A percentile compares a stretch with the other conserved stretches of the same genome.
These are phyloP conservation scores for Lathyrus tuberosus DNA, from an alignment of 306 rosid species.

Conservation along the genomic window DNA sequence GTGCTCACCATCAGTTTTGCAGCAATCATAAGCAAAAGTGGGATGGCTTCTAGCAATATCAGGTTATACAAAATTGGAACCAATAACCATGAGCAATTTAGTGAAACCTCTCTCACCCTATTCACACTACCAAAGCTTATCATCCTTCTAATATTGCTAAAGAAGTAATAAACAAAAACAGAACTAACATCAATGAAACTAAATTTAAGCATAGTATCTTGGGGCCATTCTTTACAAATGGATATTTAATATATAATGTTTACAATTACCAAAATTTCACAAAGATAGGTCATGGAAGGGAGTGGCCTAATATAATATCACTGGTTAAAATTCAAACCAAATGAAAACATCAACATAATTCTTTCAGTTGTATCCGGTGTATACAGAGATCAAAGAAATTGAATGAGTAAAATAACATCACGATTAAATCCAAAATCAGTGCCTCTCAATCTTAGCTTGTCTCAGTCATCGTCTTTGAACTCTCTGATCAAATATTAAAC, in stretches of 20 bases:
- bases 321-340: conserved; percentile 24
- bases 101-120: neutral
- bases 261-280: conserved; percentile 25
- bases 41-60: neutral
- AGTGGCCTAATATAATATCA: conserved; percentile 29
- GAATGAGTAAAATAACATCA: conserved; percentile 43
- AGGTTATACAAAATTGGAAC: conserved; percentile 11
- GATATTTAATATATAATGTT: conserved; percentile 20
- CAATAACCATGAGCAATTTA: neutral
- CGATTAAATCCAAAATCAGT: conserved; percentile 39
- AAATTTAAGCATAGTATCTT: neutral
- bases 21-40: conserved; percentile 6
- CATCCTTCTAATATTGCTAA: no score
- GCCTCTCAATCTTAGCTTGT: conserved; percentile 31
- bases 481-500: conserved; percentile 63
- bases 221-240: neutral
- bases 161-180: no score
- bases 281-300: conserved; percentile 26
- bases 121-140: neutral
- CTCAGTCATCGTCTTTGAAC: conserved; percentile 89
- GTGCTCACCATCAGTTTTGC: neutral
- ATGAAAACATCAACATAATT: conserved; percentile 36
- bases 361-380: conserved; percentile 30
- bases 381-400: conserved; percentile 38
- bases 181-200: no score